Conservation (phyloP, 768 basidiomycete genomes). For the Suillus variegatus region DNA sequence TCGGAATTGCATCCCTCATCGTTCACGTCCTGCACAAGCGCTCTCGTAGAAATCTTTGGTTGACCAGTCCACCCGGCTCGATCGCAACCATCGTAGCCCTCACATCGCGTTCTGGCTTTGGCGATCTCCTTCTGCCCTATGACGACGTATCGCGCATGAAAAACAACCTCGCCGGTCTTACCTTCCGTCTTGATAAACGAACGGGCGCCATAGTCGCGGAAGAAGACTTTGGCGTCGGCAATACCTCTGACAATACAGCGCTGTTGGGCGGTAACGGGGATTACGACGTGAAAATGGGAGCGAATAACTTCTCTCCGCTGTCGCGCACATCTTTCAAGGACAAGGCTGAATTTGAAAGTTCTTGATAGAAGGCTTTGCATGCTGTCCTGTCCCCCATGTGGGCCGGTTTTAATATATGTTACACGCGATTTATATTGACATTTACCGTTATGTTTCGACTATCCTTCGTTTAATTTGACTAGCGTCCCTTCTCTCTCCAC, state of each 20-base stretch:
- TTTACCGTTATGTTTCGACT: neutral
- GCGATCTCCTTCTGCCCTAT: slow-evolving; percentile 59
- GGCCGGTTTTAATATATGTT: neutral
- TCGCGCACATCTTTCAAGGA: slow-evolving; percentile 11
- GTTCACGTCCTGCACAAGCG: slow-evolving; percentile 50
- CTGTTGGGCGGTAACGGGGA: slow-evolving; percentile 16
- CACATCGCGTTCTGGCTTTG: slow-evolving; percentile 63
- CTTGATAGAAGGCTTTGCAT: neutral
- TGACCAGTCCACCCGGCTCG: slow-evolving; percentile 58
- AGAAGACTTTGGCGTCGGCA: slow-evolving; percentile 32
- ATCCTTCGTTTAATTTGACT: neutral
- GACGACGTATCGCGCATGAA: slow-evolving; percentile 49
- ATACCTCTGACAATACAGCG: slow-evolving; percentile 15
- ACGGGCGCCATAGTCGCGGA: slow-evolving; percentile 67
- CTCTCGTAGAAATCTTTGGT: slow-evolving; percentile 48
- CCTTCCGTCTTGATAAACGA: slow-evolving; percentile 54
- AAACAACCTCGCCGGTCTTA: slow-evolving; percentile 49
- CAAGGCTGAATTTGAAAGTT: neutral
- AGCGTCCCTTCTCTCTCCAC: neutral
- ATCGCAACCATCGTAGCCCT: slow-evolving; percentile 59
- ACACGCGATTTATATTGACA: neutral
- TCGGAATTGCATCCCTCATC: slow-evolving; percentile 48
- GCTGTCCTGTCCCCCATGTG: neutral
- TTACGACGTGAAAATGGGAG: slow-evolving; percentile 6
- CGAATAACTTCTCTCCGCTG: slow-evolving; percentile 11